Conservation (phyloP, 495 filamentous ascomycete genomes). For the Delitschia confertaspora region DNA sequence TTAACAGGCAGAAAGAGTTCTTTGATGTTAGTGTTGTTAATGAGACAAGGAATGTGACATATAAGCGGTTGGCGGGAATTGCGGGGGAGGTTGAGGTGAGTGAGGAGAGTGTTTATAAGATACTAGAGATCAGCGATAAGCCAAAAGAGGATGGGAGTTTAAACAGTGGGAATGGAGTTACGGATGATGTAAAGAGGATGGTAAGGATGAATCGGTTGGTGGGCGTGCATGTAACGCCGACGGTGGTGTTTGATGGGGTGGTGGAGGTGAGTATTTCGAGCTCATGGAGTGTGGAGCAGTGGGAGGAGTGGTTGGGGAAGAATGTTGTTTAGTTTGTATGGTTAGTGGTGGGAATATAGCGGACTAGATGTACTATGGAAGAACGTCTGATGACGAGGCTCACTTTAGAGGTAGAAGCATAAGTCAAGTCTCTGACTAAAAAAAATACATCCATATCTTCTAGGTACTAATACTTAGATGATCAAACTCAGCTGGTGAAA, state of each 20-base stretch:
- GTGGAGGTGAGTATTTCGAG: constrained; percentile 70
- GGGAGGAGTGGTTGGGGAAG: constrained; percentile 76
- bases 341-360: too few species aligned
- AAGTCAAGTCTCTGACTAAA: too few species aligned
- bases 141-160: constrained; percentile 51
- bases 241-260: constrained; percentile 72
- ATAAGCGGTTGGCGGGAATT: constrained; percentile 62
- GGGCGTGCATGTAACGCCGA: constrained; percentile 83
- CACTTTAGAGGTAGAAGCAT: too few species aligned
- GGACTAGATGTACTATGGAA: too few species aligned
- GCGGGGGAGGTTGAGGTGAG: constrained; percentile 58
- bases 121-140: constrained; percentile 57
- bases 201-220: constrained; percentile 66
- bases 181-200: constrained; percentile 74
- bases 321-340: constrained; percentile 39
- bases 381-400: too few species aligned
- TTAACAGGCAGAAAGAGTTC: constrained; percentile 58
- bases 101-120: constrained; percentile 51
- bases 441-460: too few species aligned
- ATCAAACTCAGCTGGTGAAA: too few species aligned
- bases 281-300: constrained; percentile 67
- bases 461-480: too few species aligned
- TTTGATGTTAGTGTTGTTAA: constrained; percentile 77
- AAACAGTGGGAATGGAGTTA: constrained; percentile 72
- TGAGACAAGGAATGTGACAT: constrained; percentile 79